Base-by-base conservation (phyloP, 345 rosid species). In the Syzygium aqueum region DNA sequence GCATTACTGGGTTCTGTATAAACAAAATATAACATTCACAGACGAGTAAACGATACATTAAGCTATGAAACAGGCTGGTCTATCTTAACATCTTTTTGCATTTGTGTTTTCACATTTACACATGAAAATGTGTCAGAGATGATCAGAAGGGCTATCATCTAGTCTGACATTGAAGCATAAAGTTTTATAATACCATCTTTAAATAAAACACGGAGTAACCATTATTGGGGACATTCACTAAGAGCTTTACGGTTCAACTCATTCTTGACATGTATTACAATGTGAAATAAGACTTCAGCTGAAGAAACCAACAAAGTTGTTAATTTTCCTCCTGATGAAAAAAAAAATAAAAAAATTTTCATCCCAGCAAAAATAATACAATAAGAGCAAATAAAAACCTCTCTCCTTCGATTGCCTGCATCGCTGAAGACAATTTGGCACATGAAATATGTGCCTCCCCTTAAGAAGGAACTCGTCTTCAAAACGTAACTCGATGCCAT, bases 401-500 rank as follows among this genome's bases (percentile, higher is more conserved):
- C 89, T 95, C 86, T 89, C 91, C 88, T 93, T 97, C 84, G 80
- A 89, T 86, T 88, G 93, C 90, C 88, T 88, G 89, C 90, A 57
- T 67, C 88, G 86, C 16, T 52, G 84, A 88, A 94, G 92, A 84
- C 89, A 86, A 91, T 94, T 97, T 30, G 94, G 95, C 85, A 94
- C 84, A 2, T 89, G 91, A 90, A 94, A 95, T 86, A 96, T 84
- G 86, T 91, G 98, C 84, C 94, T 91, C 56, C 94, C 98, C 0
- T 86, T 84, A 53, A 97, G 91, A 56, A 97, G 89, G 1, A 89
- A 78, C 86, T 92, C 92, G 54, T 52, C 89, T 82, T 89, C 89
- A 90, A 85, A 89, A 30, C 43, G 8, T 87, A 97, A 89, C 23
- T 54, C 86, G 77, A 96, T 90, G 84, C 88, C 91, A 91, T 96